Evolutionary conservation across 805 yeast genomes (phyloP).

Genomic region (Saccharomycodes ludwigii): DNA sequence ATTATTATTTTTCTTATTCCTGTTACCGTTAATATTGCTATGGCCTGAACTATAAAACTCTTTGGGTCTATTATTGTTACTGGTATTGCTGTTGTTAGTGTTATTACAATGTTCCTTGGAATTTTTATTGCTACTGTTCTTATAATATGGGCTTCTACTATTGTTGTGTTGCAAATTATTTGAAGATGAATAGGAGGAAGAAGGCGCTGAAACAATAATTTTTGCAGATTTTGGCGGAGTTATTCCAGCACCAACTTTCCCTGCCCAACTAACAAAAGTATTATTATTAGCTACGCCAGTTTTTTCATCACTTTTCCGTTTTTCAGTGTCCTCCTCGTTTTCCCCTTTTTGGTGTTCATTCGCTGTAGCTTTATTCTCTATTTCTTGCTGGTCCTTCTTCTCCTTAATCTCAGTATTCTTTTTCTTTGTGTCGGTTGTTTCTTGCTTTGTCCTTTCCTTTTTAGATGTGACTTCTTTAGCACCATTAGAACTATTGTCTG

Average conservation of each 20-base stretch:
- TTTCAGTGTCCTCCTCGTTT: conserved; percentile 1
- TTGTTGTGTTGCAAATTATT: no score
- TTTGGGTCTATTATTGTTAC: no score
- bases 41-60: no score
- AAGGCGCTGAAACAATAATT: no score
- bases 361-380: conserved; percentile 1
- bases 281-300: not conserved
- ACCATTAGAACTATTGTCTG: not conserved
- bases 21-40: no score
- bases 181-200: no score
- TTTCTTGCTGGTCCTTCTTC: conserved; percentile 1
- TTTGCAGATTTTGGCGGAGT: not conserved
- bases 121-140: no score
- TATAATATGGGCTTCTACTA: no score
- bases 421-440: conserved; percentile 2
- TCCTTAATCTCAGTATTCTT: conserved; percentile 5
- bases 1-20: no score
- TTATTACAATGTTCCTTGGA: no score
- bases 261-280: no score
- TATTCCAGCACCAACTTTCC: not conserved
- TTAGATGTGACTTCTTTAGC: conserved; percentile 1
- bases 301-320: not conserved
- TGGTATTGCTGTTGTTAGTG: no score
- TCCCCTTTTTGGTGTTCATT: conserved; percentile 6
- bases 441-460: conserved; percentile 2